Evolutionary conservation across 2,329 filamentous ascomycete species (phyloP).

Genomic region (Colletotrichum ledebouriae): DNA sequence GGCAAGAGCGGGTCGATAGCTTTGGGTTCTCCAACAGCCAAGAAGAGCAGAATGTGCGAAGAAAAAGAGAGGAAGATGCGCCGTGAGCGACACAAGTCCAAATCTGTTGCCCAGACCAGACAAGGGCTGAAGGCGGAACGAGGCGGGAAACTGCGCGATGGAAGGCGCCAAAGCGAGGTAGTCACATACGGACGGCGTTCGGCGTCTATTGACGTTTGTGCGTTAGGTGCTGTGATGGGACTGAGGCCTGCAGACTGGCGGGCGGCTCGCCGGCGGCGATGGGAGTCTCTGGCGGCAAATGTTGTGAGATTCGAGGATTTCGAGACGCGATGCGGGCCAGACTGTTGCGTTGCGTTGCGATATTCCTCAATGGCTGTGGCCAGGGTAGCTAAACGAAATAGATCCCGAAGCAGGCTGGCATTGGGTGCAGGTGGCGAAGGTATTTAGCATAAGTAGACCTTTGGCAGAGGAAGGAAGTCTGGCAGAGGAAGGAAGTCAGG

Average conservation of each 20-base stretch:
- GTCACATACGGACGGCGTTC: slow-evolving; percentile 18
- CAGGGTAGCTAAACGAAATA: slow-evolving; percentile 1
- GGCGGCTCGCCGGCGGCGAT: slow-evolving; percentile 31
- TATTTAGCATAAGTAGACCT: slow-evolving; percentile 17
- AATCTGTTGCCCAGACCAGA: background rate
- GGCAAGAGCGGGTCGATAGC: too few relatives aligned
- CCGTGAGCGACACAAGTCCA: slow-evolving; percentile 26
- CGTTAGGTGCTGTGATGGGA: slow-evolving; percentile 20
- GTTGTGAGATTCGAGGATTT: background rate
- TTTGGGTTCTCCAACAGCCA: background rate
- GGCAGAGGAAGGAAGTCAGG: background rate
- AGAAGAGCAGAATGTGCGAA: background rate
- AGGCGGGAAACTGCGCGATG: slow-evolving; percentile 20
- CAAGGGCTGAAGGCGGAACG: slow-evolving; percentile 23
- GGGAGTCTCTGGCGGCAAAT: slow-evolving; percentile 25
- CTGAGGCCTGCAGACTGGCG: slow-evolving; percentile 7
- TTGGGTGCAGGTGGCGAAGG: slow-evolving; percentile 8
- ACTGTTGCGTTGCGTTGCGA: background rate
- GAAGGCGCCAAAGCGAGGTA: slow-evolving; percentile 16
- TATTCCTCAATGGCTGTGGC: background rate
- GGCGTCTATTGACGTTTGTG: slow-evolving; percentile 35
- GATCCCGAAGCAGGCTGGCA: background rate
- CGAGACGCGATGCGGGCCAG: background rate
- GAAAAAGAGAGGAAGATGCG: slow-evolving; percentile 12
- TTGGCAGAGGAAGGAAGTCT: background rate